phyloP scores from a whole-genome alignment of 306 rosid genomes.

The Citrullus amarus region DNA sequence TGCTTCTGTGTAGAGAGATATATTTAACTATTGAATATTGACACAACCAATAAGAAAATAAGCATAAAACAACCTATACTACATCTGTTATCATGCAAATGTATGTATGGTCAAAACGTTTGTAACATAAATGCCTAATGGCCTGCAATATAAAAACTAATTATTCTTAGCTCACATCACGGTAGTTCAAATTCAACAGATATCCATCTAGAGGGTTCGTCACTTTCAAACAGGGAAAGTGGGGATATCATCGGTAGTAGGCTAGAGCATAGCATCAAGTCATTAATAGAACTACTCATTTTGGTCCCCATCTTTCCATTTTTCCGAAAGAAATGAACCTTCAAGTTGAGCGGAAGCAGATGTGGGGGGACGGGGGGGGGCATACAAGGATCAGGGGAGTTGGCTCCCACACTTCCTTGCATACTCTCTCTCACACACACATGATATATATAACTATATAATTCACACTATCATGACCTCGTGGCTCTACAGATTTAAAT shows the following conservation, averaged over 20 bases:
- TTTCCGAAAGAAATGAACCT: not conserved
- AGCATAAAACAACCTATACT: not conserved
- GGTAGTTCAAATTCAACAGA: not conserved
- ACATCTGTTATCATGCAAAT: not conserved
- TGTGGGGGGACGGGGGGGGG: not conserved
- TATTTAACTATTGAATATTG: not conserved
- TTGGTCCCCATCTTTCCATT: not conserved
- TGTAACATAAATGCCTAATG: not conserved
- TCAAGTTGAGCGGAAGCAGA: not conserved
- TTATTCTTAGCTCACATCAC: not conserved
- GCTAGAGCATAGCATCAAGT: not conserved
- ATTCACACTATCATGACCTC: not conserved
- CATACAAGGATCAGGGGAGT: not conserved
- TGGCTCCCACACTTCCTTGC: not conserved
- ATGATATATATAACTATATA: not conserved
- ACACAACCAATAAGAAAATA: not conserved
- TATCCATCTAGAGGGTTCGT: not conserved
- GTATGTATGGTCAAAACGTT: not conserved
- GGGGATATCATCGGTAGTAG: not conserved
- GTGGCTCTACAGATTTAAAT: not conserved
- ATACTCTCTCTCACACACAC: not conserved
- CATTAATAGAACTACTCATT: not conserved
- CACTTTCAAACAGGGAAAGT: not conserved
- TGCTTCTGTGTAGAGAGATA: conserved; percentile 38
- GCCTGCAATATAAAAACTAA: not conserved